Evolutionary conservation across 345 rosid genomes (phyloP).

Genomic region (Sapria himalayana): DNA sequence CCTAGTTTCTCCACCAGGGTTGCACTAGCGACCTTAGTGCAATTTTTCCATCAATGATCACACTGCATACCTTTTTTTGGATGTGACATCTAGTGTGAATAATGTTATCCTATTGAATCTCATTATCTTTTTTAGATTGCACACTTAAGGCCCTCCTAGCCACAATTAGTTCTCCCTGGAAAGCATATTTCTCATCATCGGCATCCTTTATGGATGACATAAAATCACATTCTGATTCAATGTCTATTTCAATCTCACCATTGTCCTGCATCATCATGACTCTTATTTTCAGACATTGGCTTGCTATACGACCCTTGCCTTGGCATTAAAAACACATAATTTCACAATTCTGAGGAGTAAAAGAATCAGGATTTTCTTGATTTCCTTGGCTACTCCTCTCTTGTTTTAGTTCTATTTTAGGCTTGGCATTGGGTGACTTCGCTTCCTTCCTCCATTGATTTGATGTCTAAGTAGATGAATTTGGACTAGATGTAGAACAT

Average conservation of each 20-base stretch:
- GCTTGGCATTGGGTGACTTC: neutral
- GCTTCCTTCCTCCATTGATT: too few relatives aligned
- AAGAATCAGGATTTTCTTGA: too few relatives aligned
- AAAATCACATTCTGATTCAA: too few relatives aligned
- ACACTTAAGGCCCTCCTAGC: neutral
- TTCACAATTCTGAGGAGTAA: too few relatives aligned
- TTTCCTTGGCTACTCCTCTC: too few relatives aligned
- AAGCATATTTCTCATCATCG: neutral
- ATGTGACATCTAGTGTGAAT: too few relatives aligned
- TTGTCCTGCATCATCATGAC: neutral
- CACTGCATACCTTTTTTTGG: neutral
- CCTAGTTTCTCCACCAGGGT: neutral
- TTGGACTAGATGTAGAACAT: neutral
- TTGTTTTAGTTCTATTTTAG: too few relatives aligned
- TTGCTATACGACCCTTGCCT: too few relatives aligned
- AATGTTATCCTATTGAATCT: neutral
- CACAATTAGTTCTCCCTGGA: neutral
- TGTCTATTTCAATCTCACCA: too few relatives aligned
- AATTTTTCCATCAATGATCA: neutral
- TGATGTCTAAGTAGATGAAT: too few relatives aligned
- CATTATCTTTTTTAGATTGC: neutral
- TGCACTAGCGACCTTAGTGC: neutral
- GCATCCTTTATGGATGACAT: neutral
- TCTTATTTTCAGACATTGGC: neutral
- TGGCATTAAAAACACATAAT: too few relatives aligned